Base-by-base conservation (phyloP, 2,329 filamentous ascomycete species). In the Diaporthe ampelina region DNA sequence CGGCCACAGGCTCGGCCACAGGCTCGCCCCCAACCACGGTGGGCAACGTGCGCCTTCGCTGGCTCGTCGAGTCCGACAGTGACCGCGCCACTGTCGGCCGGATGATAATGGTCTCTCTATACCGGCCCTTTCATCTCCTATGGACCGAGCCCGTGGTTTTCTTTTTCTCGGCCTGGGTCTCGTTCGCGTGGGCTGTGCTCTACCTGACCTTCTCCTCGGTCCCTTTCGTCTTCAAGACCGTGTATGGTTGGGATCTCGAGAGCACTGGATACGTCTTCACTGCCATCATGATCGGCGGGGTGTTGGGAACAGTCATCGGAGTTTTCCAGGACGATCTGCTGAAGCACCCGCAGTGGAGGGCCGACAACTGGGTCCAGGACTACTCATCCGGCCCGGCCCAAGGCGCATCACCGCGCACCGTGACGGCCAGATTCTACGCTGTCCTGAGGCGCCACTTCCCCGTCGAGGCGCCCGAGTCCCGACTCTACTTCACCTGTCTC, bases 171-270 rank as follows among this genome's bases (percentile, higher is more conserved):
- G 86, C 97, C 0, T 98, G 95, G 95, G 93, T 95, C 0, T 89
- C 94, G 0, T 98, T 98, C 82, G 92, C 92, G 26, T 98, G 95
- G 95, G 95, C 93, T 0, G 90, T 97, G 0, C 89, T 98, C 0
- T 98, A 98, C 82, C 86, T 98, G 24, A 94, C 93, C 17, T 96
- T 98, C 78, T 91, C 91, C 19, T 93, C 94, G 1, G 90, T 98
- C 7, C 94, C 95, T 0, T 88, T 97, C 5, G 91, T 97, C 32
- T 97, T 97, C 82, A 80, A 85, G 29, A 88, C 86, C 7, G 91
- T 90, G 58, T 91, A 96, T 80, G 84, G 85, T 77, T 96, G 97
- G 85, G 88, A 87, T 75, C 84, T 92, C 48, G 87, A 93, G 76
- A 87, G 94, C 81, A 88, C 89, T 0, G 94, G 94, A 68, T 90